Percentiles rank a stretch among this genome's conserved stretches.
Conservation (phyloP, 2,329 filamentous ascomycete genomes). For the Aspergillus sergii region DNA sequence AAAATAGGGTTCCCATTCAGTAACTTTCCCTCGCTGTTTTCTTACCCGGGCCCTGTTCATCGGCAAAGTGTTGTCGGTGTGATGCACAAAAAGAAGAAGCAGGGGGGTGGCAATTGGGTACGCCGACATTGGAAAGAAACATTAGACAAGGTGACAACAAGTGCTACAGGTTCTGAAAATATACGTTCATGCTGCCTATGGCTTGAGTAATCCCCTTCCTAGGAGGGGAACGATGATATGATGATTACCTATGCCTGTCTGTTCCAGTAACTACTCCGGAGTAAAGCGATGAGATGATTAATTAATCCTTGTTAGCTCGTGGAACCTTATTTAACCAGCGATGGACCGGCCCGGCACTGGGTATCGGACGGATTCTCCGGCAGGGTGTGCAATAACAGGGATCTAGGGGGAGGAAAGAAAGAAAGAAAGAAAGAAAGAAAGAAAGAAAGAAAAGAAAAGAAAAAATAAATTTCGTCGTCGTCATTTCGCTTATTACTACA, state of each 20-base stretch:
- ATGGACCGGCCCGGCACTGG: constrained; percentile 21
- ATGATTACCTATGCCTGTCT: not conserved
- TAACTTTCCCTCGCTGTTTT: not conserved
- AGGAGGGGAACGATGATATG: not conserved
- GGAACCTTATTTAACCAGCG: constrained; percentile 14
- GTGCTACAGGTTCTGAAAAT: no score
- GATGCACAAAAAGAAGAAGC: not conserved
- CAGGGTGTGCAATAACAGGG: not conserved
- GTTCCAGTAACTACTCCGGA: not conserved
- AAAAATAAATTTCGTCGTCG: not conserved
- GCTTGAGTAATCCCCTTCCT: no score
- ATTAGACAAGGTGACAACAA: not conserved
- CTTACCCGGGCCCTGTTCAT: not conserved
- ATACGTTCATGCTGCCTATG: no score
- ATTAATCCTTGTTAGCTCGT: constrained; percentile 13
- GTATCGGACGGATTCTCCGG: constrained; percentile 6
- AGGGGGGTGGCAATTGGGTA: not conserved
- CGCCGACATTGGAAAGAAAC: not conserved
- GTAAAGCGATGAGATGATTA: not conserved
- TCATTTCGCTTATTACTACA: constrained; percentile 2
- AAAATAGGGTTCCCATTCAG: not conserved
- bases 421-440: not conserved
- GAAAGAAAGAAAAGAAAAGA: not conserved
- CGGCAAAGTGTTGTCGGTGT: not conserved
- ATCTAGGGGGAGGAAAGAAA: not conserved